Conservation (phyloP, 768 basidiomycete species). For the Pleurotus sapidus region DNA sequence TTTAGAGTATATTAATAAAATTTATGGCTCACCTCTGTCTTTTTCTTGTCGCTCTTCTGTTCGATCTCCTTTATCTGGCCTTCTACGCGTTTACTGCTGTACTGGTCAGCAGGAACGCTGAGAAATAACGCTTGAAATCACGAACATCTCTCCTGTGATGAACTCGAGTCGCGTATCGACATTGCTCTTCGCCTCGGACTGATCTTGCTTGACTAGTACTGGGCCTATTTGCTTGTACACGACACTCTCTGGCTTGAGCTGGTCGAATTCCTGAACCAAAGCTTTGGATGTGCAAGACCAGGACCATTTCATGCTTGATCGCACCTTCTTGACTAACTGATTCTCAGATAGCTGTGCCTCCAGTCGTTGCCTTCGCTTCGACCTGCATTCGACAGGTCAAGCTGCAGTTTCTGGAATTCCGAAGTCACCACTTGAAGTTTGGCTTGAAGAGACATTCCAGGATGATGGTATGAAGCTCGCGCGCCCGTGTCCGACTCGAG, state of each 20-base stretch:
- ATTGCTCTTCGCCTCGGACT: constrained; percentile 79
- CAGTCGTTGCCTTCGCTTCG: constrained; percentile 79
- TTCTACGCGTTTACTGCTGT: constrained; percentile 70
- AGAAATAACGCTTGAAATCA: constrained; percentile 7
- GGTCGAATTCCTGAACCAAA: constrained; percentile 72
- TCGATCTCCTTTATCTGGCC: constrained; percentile 76
- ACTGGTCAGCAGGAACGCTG: background rate
- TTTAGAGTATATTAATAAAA: too few relatives aligned
- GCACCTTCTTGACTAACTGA: constrained; percentile 86
- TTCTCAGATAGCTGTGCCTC: constrained; percentile 92
- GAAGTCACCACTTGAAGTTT: constrained; percentile 65
- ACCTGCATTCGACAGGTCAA: constrained; percentile 69
- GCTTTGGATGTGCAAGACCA: too few relatives aligned
- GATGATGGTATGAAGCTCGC: background rate
- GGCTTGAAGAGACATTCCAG: constrained; percentile 49
- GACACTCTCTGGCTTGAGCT: constrained; percentile 68
- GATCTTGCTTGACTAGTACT: constrained; percentile 87
- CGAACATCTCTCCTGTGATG: constrained; percentile 86
- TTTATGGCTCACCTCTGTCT: constrained; percentile 58
- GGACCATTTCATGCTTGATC: background rate
- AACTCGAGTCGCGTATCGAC: constrained; percentile 90
- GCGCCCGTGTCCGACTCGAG: background rate
- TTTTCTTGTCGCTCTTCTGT: constrained; percentile 77
- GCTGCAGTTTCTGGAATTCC: constrained; percentile 82
- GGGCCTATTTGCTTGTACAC: constrained; percentile 93